phyloP scores from a whole-genome alignment of 208 protist species.

The Pavlovales sp. region DNA sequence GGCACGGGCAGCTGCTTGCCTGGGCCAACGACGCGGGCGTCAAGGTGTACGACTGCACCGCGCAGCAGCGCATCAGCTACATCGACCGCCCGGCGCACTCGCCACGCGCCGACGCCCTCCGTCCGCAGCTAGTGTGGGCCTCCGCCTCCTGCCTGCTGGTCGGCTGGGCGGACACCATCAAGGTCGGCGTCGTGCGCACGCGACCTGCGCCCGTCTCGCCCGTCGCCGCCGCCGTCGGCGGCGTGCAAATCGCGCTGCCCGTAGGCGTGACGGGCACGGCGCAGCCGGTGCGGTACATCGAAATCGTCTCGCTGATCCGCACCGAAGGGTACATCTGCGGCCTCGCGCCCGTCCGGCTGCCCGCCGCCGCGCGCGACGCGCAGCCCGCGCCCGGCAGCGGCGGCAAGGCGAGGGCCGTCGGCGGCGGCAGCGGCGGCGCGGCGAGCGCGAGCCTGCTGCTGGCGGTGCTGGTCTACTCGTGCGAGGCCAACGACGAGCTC shows the following conservation, averaged over 20 bases:
- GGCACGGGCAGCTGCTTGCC: slow-evolving; percentile 65
- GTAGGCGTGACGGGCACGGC: background rate
- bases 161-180: slow-evolving; percentile 72
- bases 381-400: too few relatives aligned
- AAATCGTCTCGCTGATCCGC: slow-evolving; percentile 61
- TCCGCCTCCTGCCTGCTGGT: slow-evolving; percentile 63
- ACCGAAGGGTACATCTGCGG: slow-evolving; percentile 70
- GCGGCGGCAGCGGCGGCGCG: background rate
- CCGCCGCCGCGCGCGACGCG: too few relatives aligned
- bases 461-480: slow-evolving; percentile 57
- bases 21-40: slow-evolving; percentile 72
- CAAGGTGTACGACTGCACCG: slow-evolving; percentile 66
- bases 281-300: slow-evolving; percentile 35
- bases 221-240: too few relatives aligned
- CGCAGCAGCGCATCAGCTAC: slow-evolving; percentile 66
- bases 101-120: background rate
- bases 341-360: slow-evolving; percentile 61
- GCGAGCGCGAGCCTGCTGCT: slow-evolving; percentile 65
- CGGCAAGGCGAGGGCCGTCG: too few relatives aligned
- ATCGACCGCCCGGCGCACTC: slow-evolving; percentile 57
- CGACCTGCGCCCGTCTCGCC: background rate
- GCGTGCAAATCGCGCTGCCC: background rate
- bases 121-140: slow-evolving; percentile 65
- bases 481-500: slow-evolving; percentile 47
- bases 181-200: slow-evolving; percentile 29